These are phyloP conservation scores for Syzygium grande DNA, from an alignment of 345 rosid genomes.

Conservation along the genomic window DNA sequence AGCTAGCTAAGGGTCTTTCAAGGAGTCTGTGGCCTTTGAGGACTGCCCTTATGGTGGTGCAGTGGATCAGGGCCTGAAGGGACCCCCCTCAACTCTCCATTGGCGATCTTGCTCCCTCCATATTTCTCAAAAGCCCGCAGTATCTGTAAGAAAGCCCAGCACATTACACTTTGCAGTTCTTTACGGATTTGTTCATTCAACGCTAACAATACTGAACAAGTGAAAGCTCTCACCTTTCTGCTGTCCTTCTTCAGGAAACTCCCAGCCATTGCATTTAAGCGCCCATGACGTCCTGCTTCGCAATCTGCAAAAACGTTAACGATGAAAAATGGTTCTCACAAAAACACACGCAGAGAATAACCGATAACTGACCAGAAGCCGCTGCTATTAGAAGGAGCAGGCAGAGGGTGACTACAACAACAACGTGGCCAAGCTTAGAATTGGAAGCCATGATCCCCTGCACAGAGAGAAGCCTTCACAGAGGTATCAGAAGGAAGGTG, in stretches of 20 bases:
- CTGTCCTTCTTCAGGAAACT: not conserved
- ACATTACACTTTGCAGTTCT: not conserved
- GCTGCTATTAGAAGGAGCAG: constrained; percentile 17
- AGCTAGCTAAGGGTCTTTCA: not conserved
- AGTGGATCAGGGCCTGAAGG: constrained; percentile 87
- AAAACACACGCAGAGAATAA: not conserved
- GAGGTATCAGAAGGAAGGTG: not conserved
- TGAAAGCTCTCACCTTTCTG: not conserved
- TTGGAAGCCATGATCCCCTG: constrained; percentile 4
- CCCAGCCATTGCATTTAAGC: constrained; percentile 15
- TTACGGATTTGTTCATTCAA: not conserved
- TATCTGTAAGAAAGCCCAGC: not conserved
- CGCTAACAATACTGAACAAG: not conserved
- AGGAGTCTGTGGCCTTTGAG: constrained; percentile 46
- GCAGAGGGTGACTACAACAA: constrained; percentile 18
- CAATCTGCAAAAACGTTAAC: not conserved
- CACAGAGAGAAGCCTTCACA: not conserved
- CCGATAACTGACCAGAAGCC: constrained; percentile 20
- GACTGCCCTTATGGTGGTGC: constrained; percentile 64
- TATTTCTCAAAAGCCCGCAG: not conserved
- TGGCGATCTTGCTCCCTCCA: not conserved
- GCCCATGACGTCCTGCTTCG: not conserved
- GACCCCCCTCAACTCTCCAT: constrained; percentile 46
- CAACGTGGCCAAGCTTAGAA: not conserved
- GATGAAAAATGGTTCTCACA: not conserved